Evolutionary conservation across 345 rosid species (phyloP).

Genomic region (Ailanthus altissimus): DNA sequence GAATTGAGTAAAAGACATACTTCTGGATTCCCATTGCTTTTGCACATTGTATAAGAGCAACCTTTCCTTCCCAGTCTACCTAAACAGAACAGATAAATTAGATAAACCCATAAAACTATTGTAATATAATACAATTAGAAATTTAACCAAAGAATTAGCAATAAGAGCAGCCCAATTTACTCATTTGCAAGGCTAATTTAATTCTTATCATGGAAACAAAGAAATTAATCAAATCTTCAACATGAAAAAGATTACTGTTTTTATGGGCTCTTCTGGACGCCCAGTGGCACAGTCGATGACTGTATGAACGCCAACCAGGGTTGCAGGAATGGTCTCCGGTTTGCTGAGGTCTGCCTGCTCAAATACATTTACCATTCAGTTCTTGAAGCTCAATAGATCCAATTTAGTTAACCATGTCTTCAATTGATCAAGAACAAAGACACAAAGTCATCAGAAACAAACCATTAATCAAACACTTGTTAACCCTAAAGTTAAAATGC

Average conservation of each 20-base stretch:
- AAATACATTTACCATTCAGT: neutral
- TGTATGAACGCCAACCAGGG: conserved; percentile 90
- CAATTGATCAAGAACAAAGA: neutral
- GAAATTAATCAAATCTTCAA: neutral
- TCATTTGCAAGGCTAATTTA: neutral
- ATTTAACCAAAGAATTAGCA: too few species aligned
- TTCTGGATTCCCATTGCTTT: conserved; percentile 99
- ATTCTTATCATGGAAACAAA: neutral
- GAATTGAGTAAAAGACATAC: conserved; percentile 83
- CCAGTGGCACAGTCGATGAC: conserved; percentile 95
- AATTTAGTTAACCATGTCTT: neutral
- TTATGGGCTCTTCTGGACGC: conserved; percentile 99
- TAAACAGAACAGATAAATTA: conserved; percentile 50
- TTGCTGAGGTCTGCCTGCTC: conserved; percentile 92
- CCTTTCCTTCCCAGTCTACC: conserved; percentile 99
- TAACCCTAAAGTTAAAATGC: neutral
- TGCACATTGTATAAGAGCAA: conserved; percentile 94
- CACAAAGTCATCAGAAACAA: neutral
- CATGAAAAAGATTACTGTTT: conserved; percentile 48
- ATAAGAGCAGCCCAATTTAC: neutral
- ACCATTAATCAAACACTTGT: neutral
- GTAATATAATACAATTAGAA: conserved; percentile 3
- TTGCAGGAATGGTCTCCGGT: conserved; percentile 92
- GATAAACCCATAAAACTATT: neutral
- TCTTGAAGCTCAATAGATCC: neutral